A percentile compares a stretch with the other conserved stretches of the same genome.
Conservation (phyloP, 2,329 filamentous ascomycete species). For the Colletotrichum karsti region DNA sequence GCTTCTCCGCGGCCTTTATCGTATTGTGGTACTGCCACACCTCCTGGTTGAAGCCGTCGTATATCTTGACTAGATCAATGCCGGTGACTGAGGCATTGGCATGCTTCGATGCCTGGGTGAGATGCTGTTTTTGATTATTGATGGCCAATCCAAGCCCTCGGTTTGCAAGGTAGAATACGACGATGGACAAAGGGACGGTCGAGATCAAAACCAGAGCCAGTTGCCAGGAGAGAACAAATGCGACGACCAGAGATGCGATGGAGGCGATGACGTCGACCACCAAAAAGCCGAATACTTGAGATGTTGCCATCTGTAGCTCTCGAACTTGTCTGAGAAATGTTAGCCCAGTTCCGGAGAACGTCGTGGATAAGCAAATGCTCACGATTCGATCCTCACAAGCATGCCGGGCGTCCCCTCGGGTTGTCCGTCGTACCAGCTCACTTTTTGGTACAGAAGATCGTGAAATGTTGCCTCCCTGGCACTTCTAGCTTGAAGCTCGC, state of each 20-base stretch:
- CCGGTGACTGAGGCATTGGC: slow-evolving; percentile 74
- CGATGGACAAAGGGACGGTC: slow-evolving; percentile 73
- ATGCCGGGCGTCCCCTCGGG: slow-evolving; percentile 77
- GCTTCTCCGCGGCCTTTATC: slow-evolving; percentile 65
- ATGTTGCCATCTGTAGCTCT: slow-evolving; percentile 83
- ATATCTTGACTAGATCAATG: slow-evolving; percentile 79
- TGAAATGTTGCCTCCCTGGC: slow-evolving; percentile 73
- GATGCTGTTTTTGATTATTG: slow-evolving; percentile 71
- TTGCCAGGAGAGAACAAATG: slow-evolving; percentile 84
- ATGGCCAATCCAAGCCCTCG: slow-evolving; percentile 71
- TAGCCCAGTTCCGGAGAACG: not conserved
- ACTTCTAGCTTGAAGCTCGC: slow-evolving; percentile 79
- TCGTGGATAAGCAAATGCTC: slow-evolving; percentile 42
- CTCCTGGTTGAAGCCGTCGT: slow-evolving; percentile 79
- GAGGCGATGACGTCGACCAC: slow-evolving; percentile 72
- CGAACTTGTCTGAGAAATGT: slow-evolving; percentile 72
- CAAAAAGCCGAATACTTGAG: slow-evolving; percentile 79
- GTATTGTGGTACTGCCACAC: slow-evolving; percentile 68
- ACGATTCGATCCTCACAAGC: slow-evolving; percentile 78
- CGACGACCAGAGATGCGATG: slow-evolving; percentile 72
- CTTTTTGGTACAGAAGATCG: slow-evolving; percentile 55
- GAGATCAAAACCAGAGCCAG: slow-evolving; percentile 82
- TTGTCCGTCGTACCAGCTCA: slow-evolving; percentile 83
- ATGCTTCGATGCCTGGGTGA: slow-evolving; percentile 76
- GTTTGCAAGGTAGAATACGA: slow-evolving; percentile 68